Percentiles rank a stretch among this genome's conserved stretches.
Conservation (phyloP, 2,329 filamentous ascomycete genomes). For the Exophiala mesophila region DNA sequence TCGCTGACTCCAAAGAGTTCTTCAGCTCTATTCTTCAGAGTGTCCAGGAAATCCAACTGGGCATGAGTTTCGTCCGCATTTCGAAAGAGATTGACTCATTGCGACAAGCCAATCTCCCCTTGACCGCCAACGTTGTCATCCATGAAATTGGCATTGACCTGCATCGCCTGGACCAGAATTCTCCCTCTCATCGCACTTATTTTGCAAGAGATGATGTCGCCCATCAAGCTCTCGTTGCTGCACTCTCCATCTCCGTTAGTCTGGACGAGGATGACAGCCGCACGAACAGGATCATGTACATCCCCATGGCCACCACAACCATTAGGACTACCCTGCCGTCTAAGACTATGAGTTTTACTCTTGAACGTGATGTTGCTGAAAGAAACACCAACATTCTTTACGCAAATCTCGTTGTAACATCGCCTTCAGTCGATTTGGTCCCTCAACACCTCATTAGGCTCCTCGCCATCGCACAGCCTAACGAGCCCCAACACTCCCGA, state of each 20-base stretch:
- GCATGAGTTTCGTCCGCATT: conserved; percentile 82
- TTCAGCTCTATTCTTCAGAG: conserved; percentile 82
- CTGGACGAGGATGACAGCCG: conserved; percentile 84
- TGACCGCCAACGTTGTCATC: conserved; percentile 83
- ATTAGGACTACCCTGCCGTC: conserved; percentile 91
- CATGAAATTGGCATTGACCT: conserved; percentile 95
- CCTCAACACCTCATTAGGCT: conserved; percentile 86
- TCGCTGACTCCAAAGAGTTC: conserved; percentile 91
- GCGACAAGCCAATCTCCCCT: conserved; percentile 61
- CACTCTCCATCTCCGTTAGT: conserved; percentile 85
- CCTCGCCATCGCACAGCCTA: conserved; percentile 63
- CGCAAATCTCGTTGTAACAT: conserved; percentile 92
- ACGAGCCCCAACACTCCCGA: conserved; percentile 37
- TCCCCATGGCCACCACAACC: conserved; percentile 95
- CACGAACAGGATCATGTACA: conserved; percentile 81
- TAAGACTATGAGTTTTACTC: conserved; percentile 79
- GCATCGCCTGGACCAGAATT: conserved; percentile 84
- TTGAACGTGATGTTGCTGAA: conserved; percentile 66
- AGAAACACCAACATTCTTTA: conserved; percentile 95
- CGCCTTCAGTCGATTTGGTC: conserved; percentile 87
- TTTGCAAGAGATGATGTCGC: conserved; percentile 89
- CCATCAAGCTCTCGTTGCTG: conserved; percentile 87
- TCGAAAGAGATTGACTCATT: conserved; percentile 71
- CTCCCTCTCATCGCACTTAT: conserved; percentile 96
- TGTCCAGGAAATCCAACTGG: conserved; percentile 94